phyloP scores from a whole-genome alignment of 768 basidiomycete genomes.

The Lyophyllum atratum region DNA sequence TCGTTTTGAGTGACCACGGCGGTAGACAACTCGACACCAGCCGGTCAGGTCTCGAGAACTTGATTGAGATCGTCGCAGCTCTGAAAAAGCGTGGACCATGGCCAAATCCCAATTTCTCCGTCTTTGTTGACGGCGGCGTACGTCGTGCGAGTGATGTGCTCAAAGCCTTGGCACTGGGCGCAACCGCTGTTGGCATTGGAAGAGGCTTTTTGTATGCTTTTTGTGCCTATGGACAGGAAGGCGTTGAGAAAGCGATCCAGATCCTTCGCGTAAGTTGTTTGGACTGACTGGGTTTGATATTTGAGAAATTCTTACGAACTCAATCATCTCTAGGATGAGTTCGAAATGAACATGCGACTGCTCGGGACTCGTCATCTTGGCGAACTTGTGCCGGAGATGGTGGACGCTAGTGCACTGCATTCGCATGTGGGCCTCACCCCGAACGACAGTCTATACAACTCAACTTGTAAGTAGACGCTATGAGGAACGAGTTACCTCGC shows the following conservation, averaged over 20 bases:
- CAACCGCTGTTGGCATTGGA: conserved; percentile 69
- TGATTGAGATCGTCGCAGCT: conserved; percentile 65
- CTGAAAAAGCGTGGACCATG: conserved; percentile 56
- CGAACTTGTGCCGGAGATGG: conserved; percentile 85
- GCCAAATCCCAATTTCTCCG: conserved; percentile 67
- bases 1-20: background rate
- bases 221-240: conserved; percentile 85
- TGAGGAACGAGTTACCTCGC: background rate
- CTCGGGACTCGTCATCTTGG: conserved; percentile 78
- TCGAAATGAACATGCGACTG: conserved; percentile 95
- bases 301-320: background rate
- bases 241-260: conserved; percentile 80
- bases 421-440: conserved; percentile 20
- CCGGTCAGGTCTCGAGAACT: conserved; percentile 70
- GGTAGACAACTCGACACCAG: conserved; percentile 43
- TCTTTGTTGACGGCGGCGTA: conserved; percentile 79
- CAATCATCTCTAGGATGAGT: conserved; percentile 67
- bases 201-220: conserved; percentile 86
- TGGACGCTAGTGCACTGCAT: conserved; percentile 54
- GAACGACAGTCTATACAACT: conserved; percentile 29
- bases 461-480: conserved; percentile 28
- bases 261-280: conserved; percentile 60
- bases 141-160: conserved; percentile 81
- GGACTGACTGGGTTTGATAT: background rate
- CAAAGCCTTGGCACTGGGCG: conserved; percentile 80